Evolutionary conservation across 345 rosid species (phyloP), one percentile per base, ranked within the genome.

Genomic region (Arabis hirsuta): DNA sequence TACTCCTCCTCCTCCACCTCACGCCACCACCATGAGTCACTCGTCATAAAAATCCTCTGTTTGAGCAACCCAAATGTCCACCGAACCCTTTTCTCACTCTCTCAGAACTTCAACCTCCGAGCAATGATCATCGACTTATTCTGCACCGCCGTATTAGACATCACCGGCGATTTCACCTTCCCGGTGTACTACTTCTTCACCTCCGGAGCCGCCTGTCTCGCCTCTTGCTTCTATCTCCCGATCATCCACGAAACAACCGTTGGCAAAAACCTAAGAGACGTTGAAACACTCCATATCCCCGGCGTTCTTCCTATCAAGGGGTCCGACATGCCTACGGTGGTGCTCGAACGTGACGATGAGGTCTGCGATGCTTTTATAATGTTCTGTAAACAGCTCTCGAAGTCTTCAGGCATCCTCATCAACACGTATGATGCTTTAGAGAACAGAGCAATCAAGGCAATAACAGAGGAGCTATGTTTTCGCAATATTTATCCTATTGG

Each of bases 341-440:
- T 82, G 1, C 77, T 72, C 4, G 85, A 83, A 12, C 82, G 85
- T 1, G 31, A 52, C 1, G 74, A 80, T 7, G 67, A 57, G 13
- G 63, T 38, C 14, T 86, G 83, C 41, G 65, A 76, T 6, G 62
- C 22, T 32, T 71, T 81, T 14, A 10, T 81, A 3, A 32, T 71
- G 0, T 11, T 55, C 5, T 54, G 78, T 19, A 47, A 2, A 5
- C 19, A 50, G 62, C 36, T 83, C 67, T 45, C 63, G 0, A 68
- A 59, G n/a, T 67, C 85, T 0, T 71, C 73, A 3, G 96, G 92
- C 47, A 52, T 91, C 26, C 80, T 91, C 1, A 62, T 81, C 1
- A 87, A 91, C 81, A 77, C 88, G 2, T 91, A 83, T 34, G 86
- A 83, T 5, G 36, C 46, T 14, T 85, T 91, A 9, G 96, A 91